Conservation (phyloP, 1,284 basidiomycete genomes). For the Chalciporus sp. region DNA sequence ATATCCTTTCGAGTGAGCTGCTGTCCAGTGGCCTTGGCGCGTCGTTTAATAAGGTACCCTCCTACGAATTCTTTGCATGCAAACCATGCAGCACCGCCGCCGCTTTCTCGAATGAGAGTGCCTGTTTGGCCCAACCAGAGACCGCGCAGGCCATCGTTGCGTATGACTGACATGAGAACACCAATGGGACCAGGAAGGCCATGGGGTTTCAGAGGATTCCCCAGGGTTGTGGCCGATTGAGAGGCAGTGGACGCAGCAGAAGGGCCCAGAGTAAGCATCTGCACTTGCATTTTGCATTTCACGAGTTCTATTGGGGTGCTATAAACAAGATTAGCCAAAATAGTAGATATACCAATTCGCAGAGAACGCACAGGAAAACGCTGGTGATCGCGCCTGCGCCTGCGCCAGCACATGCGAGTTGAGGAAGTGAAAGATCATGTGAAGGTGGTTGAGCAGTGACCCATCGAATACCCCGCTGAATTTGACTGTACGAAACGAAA, state of each 20-base stretch:
- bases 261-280: conserved; percentile 62
- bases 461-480: conserved; percentile 69
- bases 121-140: conserved; percentile 97
- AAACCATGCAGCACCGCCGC: conserved; percentile 93
- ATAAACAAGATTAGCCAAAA: background rate
- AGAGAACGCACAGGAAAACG: conserved; percentile 73
- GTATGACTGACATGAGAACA: conserved; percentile 68
- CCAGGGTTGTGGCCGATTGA: conserved; percentile 6
- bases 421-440: conserved; percentile 59
- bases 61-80: conserved; percentile 82
- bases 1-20: conserved; percentile 46
- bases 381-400: conserved; percentile 86
- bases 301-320: conserved; percentile 95
- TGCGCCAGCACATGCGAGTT: conserved; percentile 81
- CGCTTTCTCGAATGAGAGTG: conserved; percentile 93
- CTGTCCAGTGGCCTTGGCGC: conserved; percentile 25
- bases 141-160: conserved; percentile 74
- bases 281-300: conserved; percentile 99
- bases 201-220: conserved; percentile 2
- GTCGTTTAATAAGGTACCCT: conserved; percentile 55
- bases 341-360: too few relatives aligned
- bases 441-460: conserved; percentile 33
- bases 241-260: conserved; percentile 23
- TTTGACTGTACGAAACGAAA: conserved; percentile 87
- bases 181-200: conserved; percentile 65